Base-by-base conservation (phyloP, 768 basidiomycete genomes). In the Lanmaoa pseudosensibilis region DNA sequence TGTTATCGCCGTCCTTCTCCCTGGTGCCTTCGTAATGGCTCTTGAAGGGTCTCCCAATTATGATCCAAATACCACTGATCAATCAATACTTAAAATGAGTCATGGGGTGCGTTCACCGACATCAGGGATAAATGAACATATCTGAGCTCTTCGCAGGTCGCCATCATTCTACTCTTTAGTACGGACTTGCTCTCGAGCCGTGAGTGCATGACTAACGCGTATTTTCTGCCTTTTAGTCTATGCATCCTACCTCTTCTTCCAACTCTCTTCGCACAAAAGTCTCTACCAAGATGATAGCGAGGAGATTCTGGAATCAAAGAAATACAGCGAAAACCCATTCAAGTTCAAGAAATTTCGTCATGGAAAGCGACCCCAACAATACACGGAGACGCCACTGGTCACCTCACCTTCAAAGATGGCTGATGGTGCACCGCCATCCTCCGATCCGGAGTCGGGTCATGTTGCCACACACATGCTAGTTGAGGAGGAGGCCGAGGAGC, bases 131-230 rank as follows among this genome's bases (percentile, higher is more conserved):
- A 39, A 52, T 45, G 25, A 34, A 46, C 32, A 25, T 39, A 55
- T 57, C 46, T 67, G n/a, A 63, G 2, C 18, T 21, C 9, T 19
- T 47, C 23, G 1, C 58, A 89, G 87, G 86, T 90, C 5, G 83
- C 92, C 4, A 77, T 94, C 47, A 80, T 94, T 50, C 77, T 94
- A 6, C 76, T 94, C n/a, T 77, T 87, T 67, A 86, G 90, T 91
- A 67, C 40, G 84, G 68, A 59, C 16, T n/a, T 19, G 11, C 32
- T 45, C 33, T 43, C 37, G 25, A 12, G 25, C 19, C 36, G 13
- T 48, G 27, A 27, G 23, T 36, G 7, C 25, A 41, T n/a, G 51
- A 15, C 37, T 48, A 52, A 58, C 46, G n/a, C 3, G 34, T 34
- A 55, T 43, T 25, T 54, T 27, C 19, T 33, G 19, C 30, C n/a